A percentile compares a stretch with the other conserved stretches of the same genome.
Evolutionary conservation across 2,329 filamentous ascomycete species (phyloP).

Genomic region (Ambrosiella cleistominuta): DNA sequence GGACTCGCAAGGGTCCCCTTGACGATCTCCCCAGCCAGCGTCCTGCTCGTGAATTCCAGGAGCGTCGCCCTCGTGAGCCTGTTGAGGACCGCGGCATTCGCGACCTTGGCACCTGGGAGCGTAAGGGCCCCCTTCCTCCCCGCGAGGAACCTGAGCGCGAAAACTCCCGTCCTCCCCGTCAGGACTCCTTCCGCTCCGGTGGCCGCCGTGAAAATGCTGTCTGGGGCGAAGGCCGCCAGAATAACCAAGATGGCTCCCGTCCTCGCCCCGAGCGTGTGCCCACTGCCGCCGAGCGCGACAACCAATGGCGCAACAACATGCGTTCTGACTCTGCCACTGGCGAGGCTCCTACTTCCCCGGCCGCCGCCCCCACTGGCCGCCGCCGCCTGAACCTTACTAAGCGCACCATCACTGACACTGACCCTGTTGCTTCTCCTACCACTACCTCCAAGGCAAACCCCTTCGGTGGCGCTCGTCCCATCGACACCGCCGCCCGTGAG

Average conservation of each 20-base stretch:
- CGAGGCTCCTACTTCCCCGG: conserved; percentile 43
- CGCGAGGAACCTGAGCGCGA: conserved; percentile 38
- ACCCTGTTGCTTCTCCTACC: conserved; percentile 32
- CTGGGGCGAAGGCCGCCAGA: conserved; percentile 49
- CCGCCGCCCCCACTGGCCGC: conserved; percentile 37
- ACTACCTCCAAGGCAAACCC: conserved; percentile 62
- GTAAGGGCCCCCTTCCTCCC: conserved; percentile 77
- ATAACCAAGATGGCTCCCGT: conserved; percentile 56
- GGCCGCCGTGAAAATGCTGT: conserved; percentile 53
- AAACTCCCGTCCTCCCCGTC: conserved; percentile 34
- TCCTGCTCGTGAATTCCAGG: conserved; percentile 41
- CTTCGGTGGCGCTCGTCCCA: conserved; percentile 83
- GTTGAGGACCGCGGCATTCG: conserved; percentile 59
- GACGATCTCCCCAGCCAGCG: conserved; percentile 47
- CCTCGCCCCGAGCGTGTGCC: conserved; percentile 60
- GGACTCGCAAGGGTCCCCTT: conserved; percentile 83
- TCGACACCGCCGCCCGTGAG: conserved; percentile 81
- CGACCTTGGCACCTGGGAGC: conserved; percentile 84
- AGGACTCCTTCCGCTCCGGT: conserved; percentile 44
- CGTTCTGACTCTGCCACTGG: conserved; percentile 54
- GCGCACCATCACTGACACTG: conserved; percentile 67
- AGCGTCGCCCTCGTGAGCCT: conserved; percentile 43
- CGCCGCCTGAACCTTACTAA: conserved; percentile 80
- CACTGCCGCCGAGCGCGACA: conserved; percentile 83
- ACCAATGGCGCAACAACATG: conserved; percentile 85